phyloP scores from a whole-genome alignment of 2,329 filamentous ascomycete species.

The Cercospora brassicicola region DNA sequence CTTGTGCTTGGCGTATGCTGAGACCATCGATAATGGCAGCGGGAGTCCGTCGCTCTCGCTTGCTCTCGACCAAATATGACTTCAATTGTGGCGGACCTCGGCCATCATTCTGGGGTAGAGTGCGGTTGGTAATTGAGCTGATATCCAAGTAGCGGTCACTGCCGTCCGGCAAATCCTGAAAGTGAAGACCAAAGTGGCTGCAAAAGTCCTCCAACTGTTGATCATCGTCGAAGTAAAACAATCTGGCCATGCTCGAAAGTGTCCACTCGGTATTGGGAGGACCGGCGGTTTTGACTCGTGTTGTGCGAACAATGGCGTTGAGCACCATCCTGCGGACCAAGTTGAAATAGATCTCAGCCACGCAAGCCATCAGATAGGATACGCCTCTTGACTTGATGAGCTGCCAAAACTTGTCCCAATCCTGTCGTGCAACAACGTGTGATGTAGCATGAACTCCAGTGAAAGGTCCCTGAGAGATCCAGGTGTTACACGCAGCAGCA shows the following conservation, averaged over 20 bases:
- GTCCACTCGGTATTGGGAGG: slow-evolving; percentile 58
- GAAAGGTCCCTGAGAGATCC: slow-evolving; percentile 54
- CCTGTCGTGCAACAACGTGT: slow-evolving; percentile 58
- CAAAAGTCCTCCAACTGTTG: slow-evolving; percentile 57
- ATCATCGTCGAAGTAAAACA: slow-evolving; percentile 58
- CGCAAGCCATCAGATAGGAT: slow-evolving; percentile 64
- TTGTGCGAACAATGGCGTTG: slow-evolving; percentile 41
- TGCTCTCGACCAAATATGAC: slow-evolving; percentile 55
- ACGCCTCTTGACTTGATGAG: slow-evolving; percentile 56
- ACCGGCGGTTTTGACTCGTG: slow-evolving; percentile 14
- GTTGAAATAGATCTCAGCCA: slow-evolving; percentile 64
- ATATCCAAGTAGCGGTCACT: slow-evolving; percentile 52
- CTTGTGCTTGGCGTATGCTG: slow-evolving; percentile 53
- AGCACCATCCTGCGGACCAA: slow-evolving; percentile 58
- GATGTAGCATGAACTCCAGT: slow-evolving; percentile 45
- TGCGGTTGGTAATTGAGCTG: slow-evolving; percentile 46
- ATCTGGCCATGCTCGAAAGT: slow-evolving; percentile 51
- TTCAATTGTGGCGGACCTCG: slow-evolving; percentile 44
- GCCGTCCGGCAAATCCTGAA: slow-evolving; percentile 48
- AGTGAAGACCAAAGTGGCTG: slow-evolving; percentile 53
- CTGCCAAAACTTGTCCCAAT: slow-evolving; percentile 60
- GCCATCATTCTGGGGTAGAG: slow-evolving; percentile 36
- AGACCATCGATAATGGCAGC: slow-evolving; percentile 59
- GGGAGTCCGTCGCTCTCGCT: slow-evolving; percentile 57
- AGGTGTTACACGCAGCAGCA: slow-evolving; percentile 55